Conservation (phyloP, 495 filamentous ascomycete genomes). For the Daldinia caldariorum region DNA sequence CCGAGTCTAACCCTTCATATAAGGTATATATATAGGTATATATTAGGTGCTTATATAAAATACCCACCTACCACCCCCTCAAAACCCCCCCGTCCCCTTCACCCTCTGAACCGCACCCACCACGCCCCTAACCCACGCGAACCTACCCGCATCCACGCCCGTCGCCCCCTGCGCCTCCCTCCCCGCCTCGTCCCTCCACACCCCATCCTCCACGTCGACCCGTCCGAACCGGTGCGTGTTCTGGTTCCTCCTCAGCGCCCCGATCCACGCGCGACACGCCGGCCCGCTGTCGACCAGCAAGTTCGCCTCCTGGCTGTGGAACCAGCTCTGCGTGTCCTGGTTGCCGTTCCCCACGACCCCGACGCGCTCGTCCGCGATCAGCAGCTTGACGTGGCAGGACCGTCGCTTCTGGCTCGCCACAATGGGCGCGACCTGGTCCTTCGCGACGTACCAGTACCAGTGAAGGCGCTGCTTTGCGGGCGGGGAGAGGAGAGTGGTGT, state of each 20-base stretch:
- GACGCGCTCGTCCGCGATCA: conserved; percentile 74
- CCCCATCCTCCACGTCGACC: conserved; percentile 64
- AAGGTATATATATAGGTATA: too few relatives aligned
- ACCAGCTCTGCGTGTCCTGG: conserved; percentile 84
- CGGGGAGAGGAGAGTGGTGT: conserved; percentile 56
- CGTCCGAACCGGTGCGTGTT: conserved; percentile 73
- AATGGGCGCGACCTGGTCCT: conserved; percentile 74
- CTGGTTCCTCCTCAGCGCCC: conserved; percentile 71
- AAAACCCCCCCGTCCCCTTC: conserved; percentile 69
- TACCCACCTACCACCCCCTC: not conserved
- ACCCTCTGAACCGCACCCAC: conserved; percentile 71
- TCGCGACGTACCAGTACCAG: conserved; percentile 74
- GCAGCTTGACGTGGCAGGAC: conserved; percentile 78
- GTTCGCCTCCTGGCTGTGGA: conserved; percentile 79
- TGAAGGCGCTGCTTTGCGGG: conserved; percentile 61
- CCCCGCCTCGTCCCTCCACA: conserved; percentile 68
- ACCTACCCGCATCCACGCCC: conserved; percentile 65
- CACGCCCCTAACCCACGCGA: conserved; percentile 70
- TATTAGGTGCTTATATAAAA: too few relatives aligned
- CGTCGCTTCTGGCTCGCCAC: conserved; percentile 68
- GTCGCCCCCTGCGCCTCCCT: conserved; percentile 66
- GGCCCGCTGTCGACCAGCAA: conserved; percentile 70
- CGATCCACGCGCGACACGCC: conserved; percentile 70
- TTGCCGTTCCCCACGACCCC: conserved; percentile 80
- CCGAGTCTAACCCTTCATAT: too few relatives aligned